Evolutionary conservation across 257 asterid species (phyloP), one percentile per base, ranked within the genome.

Genomic region (Ehretia macrophylla): DNA sequence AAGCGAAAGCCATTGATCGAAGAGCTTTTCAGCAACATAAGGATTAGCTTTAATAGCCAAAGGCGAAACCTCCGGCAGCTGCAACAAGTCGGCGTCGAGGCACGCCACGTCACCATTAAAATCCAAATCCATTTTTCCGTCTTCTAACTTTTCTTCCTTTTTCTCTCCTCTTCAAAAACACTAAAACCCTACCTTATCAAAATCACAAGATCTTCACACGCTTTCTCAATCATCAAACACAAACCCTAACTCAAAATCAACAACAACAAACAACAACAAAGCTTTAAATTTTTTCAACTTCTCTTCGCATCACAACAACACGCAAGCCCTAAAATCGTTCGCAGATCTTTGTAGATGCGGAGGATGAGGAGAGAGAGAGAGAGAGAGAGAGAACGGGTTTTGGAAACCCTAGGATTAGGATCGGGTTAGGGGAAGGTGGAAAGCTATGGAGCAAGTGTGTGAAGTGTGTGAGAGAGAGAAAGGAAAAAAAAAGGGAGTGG

Each of bases 1-100:
- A 45, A 92, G 90, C 39, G 95, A 88, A 23, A 92, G 93, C 99
- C 99, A 92, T 81, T 85, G 97, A 82, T 88, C 95, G 27, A 76
- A 92, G 35, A 92, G 96, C 77, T 79, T 88, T 83, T 81, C 97
- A 0, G 87, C 87, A 44, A 92, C 83, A 66, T n/a, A 73, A 58
- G 90, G 90, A 59, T 84, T 86, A 55, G 93, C 83, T 78, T 86
- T 83, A 72, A 86, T 81, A 47, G 94, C 92, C 79, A 77, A 62
- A 62, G 96, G 82, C 55, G 96, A 83, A 75, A 84, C 77, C 90
- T 92, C 98, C 32, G 88, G 82, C 45, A 92, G 81, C 95, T 88
- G 99, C 86, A 86, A 74, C 32, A 86, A 68, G 55, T 84, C 93
- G 59, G 96, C 85, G 76, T 92, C 95, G 20, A 88, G 82, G 72